Evolutionary conservation across 2,329 filamentous ascomycete species (phyloP).

Genomic region (Colletotrichum gloeosporioides): DNA sequence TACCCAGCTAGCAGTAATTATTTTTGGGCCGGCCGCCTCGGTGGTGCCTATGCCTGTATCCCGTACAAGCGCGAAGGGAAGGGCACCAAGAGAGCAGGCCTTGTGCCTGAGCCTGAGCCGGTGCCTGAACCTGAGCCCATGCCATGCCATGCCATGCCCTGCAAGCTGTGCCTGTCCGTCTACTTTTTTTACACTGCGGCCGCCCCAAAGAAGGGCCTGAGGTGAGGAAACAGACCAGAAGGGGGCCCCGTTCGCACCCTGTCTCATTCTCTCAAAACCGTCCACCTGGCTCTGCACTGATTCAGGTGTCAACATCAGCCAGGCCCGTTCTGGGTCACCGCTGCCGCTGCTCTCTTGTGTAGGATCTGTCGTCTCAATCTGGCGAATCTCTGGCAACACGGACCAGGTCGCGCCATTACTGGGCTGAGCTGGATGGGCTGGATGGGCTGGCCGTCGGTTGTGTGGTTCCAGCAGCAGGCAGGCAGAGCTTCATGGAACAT

Average conservation of each 20-base stretch:
- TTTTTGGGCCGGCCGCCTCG: not conserved
- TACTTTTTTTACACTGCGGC: not conserved
- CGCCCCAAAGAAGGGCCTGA: not conserved
- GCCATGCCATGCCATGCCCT: not conserved
- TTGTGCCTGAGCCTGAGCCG: not conserved
- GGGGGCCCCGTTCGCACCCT: slow-evolving; percentile 7
- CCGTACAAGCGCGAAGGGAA: not conserved
- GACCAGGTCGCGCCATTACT: slow-evolving; percentile 31
- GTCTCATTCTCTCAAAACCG: slow-evolving; percentile 10
- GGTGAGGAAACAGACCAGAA: not conserved
- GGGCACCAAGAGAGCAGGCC: not conserved
- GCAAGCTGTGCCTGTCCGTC: not conserved
- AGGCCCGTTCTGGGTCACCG: not conserved
- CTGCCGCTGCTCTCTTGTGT: not conserved
- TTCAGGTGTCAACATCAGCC: slow-evolving; percentile 11
- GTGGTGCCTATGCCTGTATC: not conserved
- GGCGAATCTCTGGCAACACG: slow-evolving; percentile 24
- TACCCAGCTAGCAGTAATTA: not conserved
- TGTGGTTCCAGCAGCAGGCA: slow-evolving; percentile 24
- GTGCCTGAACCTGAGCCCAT: slow-evolving; percentile 7
- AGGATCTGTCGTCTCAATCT: slow-evolving; percentile 19
- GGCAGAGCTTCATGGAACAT: slow-evolving; percentile 26
- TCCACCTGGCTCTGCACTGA: slow-evolving; percentile 11
- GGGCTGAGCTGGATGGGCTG: slow-evolving; percentile 19
- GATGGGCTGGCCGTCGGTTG: slow-evolving; percentile 36